phyloP scores from a whole-genome alignment of 495 filamentous ascomycete genomes.

The Penicillium simplicissimum region DNA sequence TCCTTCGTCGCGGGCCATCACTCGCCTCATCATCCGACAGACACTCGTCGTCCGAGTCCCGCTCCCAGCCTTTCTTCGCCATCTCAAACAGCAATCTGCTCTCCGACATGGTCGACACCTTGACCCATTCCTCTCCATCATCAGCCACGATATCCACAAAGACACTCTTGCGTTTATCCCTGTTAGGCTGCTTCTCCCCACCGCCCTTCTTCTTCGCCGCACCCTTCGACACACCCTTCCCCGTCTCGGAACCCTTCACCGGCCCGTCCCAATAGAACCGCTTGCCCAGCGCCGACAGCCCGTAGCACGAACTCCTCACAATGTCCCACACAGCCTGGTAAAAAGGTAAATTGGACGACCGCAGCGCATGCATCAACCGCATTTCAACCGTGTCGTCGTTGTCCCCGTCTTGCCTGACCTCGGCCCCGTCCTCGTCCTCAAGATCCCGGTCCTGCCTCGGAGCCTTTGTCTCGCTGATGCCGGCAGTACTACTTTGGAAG shows the following conservation, averaged over 20 bases:
- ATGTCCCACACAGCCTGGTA: constrained; percentile 57
- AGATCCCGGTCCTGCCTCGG: neutral
- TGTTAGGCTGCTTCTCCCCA: constrained; percentile 31
- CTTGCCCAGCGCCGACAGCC: constrained; percentile 54
- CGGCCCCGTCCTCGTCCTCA: constrained; percentile 2
- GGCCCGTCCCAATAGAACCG: constrained; percentile 54
- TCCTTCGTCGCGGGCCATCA: constrained; percentile 18
- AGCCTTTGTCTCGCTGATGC: neutral
- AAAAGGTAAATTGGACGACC: constrained; percentile 60
- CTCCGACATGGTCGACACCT: constrained; percentile 60
- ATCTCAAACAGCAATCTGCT: constrained; percentile 60
- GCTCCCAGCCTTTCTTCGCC: constrained; percentile 64
- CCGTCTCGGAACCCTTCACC: constrained; percentile 17
- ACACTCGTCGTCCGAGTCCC: constrained; percentile 38
- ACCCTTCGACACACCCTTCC: constrained; percentile 25
- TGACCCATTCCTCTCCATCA: constrained; percentile 60
- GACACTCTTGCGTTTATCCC: constrained; percentile 46
- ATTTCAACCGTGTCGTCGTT: constrained; percentile 16
- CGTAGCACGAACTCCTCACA: constrained; percentile 46
- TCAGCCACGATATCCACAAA: constrained; percentile 53
- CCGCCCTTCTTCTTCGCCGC: constrained; percentile 19
- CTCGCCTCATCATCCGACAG: constrained; percentile 39
- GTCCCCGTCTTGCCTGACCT: constrained; percentile 11
- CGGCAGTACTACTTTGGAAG: constrained; percentile 15
- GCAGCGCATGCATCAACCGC: constrained; percentile 46